phyloP scores from a whole-genome alignment of 139 green algal species.

The Tetradesmus obliquus region DNA sequence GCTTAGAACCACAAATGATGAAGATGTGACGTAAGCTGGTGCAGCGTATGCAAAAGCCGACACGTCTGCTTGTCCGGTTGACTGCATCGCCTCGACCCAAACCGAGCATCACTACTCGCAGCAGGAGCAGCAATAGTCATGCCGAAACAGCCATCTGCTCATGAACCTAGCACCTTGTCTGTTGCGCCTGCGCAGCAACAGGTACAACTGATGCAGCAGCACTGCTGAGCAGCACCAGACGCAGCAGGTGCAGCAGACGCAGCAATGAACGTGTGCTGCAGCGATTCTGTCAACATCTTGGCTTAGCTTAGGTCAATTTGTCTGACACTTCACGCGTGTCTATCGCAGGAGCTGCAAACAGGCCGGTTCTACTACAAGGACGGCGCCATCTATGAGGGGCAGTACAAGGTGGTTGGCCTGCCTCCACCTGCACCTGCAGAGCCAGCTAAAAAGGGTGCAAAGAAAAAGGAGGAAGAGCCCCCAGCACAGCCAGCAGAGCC shows the following conservation, averaged over 20 bases:
- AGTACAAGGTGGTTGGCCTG: conserved; percentile 40
- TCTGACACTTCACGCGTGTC: no score
- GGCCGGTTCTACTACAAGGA: conserved; percentile 54
- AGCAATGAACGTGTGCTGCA: no score
- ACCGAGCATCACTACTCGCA: not conserved
- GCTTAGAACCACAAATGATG: no score
- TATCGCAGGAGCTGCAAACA: not conserved
- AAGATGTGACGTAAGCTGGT: not conserved
- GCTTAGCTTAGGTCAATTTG: no score
- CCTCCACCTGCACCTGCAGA: conserved; percentile 6
- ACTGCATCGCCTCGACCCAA: not conserved
- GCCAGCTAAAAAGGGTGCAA: conserved; percentile 22
- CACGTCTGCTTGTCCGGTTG: not conserved
- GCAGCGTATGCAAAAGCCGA: not conserved
- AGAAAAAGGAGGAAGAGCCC: conserved; percentile 45
- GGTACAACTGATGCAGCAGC: conserved; percentile 1
- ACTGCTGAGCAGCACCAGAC: not conserved
- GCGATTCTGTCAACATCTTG: not conserved
- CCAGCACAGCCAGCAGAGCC: conserved; percentile 37
- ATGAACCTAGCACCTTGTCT: not conserved
- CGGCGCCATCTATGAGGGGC: conserved; percentile 63
- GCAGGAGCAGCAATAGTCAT: not conserved
- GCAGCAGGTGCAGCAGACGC: not conserved
- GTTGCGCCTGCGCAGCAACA: not conserved
- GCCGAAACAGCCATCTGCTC: not conserved